phyloP scores from a whole-genome alignment of 1,139 yeast genomes.

The Scheffersomyces quercinus region DNA sequence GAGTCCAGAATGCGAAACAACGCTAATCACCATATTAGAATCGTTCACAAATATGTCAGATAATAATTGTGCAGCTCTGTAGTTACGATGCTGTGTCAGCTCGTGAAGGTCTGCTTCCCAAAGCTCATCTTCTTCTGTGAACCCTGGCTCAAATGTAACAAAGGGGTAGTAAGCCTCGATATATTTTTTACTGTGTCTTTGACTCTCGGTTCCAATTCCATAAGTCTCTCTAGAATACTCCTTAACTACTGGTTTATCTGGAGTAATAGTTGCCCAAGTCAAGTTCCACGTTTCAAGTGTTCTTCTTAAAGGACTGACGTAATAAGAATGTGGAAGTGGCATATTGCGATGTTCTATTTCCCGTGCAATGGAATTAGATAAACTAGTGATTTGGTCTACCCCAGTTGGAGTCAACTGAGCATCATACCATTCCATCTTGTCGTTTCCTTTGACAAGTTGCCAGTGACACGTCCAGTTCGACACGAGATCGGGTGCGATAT shows the following conservation, averaged over 20 bases:
- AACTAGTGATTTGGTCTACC: slow-evolving; percentile 15
- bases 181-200: slow-evolving; percentile 30
- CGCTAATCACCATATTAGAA: slow-evolving; percentile 26
- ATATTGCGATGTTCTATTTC: slow-evolving; percentile 18
- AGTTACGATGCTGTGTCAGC: slow-evolving; percentile 24
- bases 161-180: slow-evolving; percentile 23
- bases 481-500: slow-evolving; percentile 23
- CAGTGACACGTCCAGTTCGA: slow-evolving; percentile 36
- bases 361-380: slow-evolving; percentile 20
- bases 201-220: slow-evolving; percentile 39
- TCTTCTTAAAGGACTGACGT: slow-evolving; percentile 38
- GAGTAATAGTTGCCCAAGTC: slow-evolving; percentile 24
- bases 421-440: slow-evolving; percentile 36
- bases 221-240: slow-evolving; percentile 39
- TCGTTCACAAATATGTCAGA: slow-evolving; percentile 32
- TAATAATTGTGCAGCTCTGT: slow-evolving; percentile 30
- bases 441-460: slow-evolving; percentile 32
- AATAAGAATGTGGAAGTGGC: slow-evolving; percentile 30
- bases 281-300: slow-evolving; percentile 34
- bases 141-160: slow-evolving; percentile 30
- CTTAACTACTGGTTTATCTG: slow-evolving; percentile 24
- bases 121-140: slow-evolving; percentile 26
- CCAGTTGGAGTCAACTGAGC: slow-evolving; percentile 36
- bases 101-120: slow-evolving; percentile 31
- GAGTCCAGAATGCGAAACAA: slow-evolving; percentile 38